A percentile compares a stretch with the other conserved stretches of the same genome.
Conservation (phyloP, 2,329 filamentous ascomycete species). For the Botrytis deweyae region DNA sequence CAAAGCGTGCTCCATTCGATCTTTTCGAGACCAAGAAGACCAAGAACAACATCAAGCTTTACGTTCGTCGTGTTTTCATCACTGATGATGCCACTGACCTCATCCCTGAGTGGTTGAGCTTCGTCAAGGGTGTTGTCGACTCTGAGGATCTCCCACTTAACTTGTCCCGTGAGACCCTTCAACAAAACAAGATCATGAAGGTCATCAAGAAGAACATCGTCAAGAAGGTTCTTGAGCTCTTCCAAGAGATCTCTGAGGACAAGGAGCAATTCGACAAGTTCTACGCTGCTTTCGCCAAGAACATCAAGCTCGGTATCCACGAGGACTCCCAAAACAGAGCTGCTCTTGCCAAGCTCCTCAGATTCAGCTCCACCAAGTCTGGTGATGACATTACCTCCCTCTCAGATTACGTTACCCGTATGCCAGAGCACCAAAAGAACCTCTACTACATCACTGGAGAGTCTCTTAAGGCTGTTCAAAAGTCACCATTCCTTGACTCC, state of each 20-base stretch:
- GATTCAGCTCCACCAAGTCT: conserved; percentile 99
- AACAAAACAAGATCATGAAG: conserved; percentile 99
- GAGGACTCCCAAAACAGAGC: conserved; percentile 98
- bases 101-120: conserved; percentile 98
- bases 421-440: conserved; percentile 99
- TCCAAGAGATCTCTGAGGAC: conserved; percentile 98
- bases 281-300: conserved; percentile 99
- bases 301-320: conserved; percentile 99
- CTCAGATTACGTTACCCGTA: conserved; percentile 96
- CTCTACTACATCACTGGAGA: conserved; percentile 99
- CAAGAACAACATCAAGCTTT: conserved; percentile 99
- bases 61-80: conserved; percentile 99
- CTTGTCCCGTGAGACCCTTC: conserved; percentile 98
- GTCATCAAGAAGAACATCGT: conserved; percentile 99
- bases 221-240: conserved; percentile 99
- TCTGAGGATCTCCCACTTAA: conserved; percentile 99
- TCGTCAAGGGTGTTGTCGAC: conserved; percentile 99
- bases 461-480: conserved; percentile 95
- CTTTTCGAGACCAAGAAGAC: conserved; percentile 99
- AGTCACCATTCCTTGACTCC: conserved; percentile 98
- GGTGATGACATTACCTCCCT: conserved; percentile 94
- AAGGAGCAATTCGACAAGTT: conserved; percentile 99
- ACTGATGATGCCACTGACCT: conserved; percentile 98
- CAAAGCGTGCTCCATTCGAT: conserved; percentile 99
- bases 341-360: conserved; percentile 93